These are phyloP conservation scores for Candida methanosorbosa DNA, from an alignment of 805 yeast genomes.

Conservation along the genomic window DNA sequence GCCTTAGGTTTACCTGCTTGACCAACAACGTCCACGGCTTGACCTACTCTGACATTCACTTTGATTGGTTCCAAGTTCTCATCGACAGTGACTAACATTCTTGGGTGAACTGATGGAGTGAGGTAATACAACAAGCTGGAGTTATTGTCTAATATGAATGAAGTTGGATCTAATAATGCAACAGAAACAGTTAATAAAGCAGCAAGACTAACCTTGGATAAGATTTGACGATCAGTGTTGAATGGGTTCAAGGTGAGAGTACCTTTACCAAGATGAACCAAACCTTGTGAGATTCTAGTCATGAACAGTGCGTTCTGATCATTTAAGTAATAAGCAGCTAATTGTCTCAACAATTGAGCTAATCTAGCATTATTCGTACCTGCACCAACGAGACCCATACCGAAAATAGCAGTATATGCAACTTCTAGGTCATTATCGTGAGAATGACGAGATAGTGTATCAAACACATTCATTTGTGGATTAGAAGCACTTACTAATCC, in stretches of 20 bases:
- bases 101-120: slow-evolving; percentile 84
- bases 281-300: slow-evolving; percentile 92
- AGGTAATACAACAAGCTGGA: slow-evolving; percentile 81
- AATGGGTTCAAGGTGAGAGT: slow-evolving; percentile 84
- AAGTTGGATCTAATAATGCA: slow-evolving; percentile 76
- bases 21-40: slow-evolving; percentile 97
- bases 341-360: slow-evolving; percentile 90
- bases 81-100: slow-evolving; percentile 88
- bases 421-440: slow-evolving; percentile 94
- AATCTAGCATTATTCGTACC: slow-evolving; percentile 98
- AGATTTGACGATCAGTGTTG: slow-evolving; percentile 77
- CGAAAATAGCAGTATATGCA: slow-evolving; percentile 87
- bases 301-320: slow-evolving; percentile 86
- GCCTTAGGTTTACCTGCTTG: slow-evolving; percentile 99
- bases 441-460: slow-evolving; percentile 89
- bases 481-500: slow-evolving; percentile 88
- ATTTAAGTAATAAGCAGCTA: slow-evolving; percentile 87
- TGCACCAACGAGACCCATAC: slow-evolving; percentile 98
- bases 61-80: slow-evolving; percentile 85
- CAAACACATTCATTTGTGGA: slow-evolving; percentile 96
- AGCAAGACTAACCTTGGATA: slow-evolving; percentile 86
- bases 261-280: slow-evolving; percentile 94
- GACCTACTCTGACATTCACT: slow-evolving; percentile 97
- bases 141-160: slow-evolving; percentile 65
- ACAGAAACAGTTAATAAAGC: slow-evolving; percentile 78